Percentiles rank a stretch among this genome's conserved stretches.
Conservation (phyloP, 2,329 filamentous ascomycete genomes). For the Penicillium sp. region DNA sequence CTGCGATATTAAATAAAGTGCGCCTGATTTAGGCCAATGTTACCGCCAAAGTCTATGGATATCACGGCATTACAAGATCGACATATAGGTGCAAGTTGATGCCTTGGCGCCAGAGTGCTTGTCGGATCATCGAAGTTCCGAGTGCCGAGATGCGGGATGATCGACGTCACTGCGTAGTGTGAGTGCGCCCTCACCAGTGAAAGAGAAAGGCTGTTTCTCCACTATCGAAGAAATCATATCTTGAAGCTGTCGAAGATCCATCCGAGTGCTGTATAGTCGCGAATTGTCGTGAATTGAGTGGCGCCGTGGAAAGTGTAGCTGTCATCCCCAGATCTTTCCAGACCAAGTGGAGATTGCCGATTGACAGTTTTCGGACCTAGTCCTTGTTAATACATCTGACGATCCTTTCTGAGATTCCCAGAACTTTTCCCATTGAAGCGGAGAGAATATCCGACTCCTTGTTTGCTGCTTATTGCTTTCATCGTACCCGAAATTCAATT, state of each 20-base stretch:
- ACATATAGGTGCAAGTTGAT: not conserved
- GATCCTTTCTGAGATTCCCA: not conserved
- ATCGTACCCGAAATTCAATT: not conserved
- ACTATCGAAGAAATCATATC: slow-evolving; percentile 2
- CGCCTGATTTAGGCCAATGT: no score
- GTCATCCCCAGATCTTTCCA: not conserved
- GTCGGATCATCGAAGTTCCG: slow-evolving; percentile 16
- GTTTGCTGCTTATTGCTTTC: not conserved
- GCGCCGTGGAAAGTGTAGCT: not conserved
- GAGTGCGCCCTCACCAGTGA: slow-evolving; percentile 2
- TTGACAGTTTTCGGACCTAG: slow-evolving; percentile 2
- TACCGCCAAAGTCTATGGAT: no score
- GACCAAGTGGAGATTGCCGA: slow-evolving; percentile 9
- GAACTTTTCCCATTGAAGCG: not conserved
- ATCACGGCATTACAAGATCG: no score
- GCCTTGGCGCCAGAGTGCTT: slow-evolving; percentile 17
- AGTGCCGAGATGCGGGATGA: slow-evolving; percentile 23
- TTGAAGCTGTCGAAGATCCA: not conserved
- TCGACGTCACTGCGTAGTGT: slow-evolving; percentile 23
- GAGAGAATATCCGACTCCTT: not conserved
- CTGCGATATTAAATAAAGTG: no score
- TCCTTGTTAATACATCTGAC: not conserved
- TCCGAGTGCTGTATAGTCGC: not conserved
- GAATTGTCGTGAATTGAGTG: not conserved
- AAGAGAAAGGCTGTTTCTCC: slow-evolving; percentile 4